A percentile compares a stretch with the other conserved stretches of the same genome.
Evolutionary conservation across 768 basidiomycete species (phyloP).

Genomic region (Tylopilus rubrobrunneus): DNA sequence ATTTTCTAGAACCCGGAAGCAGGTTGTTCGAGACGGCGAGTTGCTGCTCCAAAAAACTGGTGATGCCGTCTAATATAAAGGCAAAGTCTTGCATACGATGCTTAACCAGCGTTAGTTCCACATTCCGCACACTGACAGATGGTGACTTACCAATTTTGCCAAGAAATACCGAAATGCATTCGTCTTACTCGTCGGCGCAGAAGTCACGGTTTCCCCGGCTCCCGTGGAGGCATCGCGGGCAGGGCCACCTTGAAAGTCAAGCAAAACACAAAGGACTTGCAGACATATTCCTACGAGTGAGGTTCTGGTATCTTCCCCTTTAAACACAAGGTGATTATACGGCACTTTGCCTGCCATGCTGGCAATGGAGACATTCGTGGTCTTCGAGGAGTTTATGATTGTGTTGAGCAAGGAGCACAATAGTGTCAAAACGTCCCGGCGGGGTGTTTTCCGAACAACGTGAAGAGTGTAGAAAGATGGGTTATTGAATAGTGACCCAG

Average conservation of each 20-base stretch:
- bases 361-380: conserved; percentile 51
- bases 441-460: conserved; percentile 69
- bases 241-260: conserved; percentile 78
- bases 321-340: conserved; percentile 87
- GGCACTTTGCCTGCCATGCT: conserved; percentile 76
- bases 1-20: conserved; percentile 81
- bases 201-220: conserved; percentile 40
- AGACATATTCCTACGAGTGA: conserved; percentile 71
- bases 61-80: conserved; percentile 75
- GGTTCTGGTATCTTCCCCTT: conserved; percentile 76
- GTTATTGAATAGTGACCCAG: conserved; percentile 62
- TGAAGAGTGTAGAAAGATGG: conserved; percentile 77
- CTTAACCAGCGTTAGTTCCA: conserved; percentile 35
- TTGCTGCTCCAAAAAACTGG: conserved; percentile 68
- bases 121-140: background rate
- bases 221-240: conserved; percentile 53
- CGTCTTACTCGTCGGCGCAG: conserved; percentile 56
- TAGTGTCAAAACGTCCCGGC: conserved; percentile 84
- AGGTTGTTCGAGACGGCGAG: conserved; percentile 68
- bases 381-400: conserved; percentile 63
- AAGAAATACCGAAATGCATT: conserved; percentile 93
- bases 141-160: conserved; percentile 65
- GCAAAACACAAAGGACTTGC: conserved; percentile 70
- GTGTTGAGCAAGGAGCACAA: conserved; percentile 94
- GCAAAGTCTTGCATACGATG: conserved; percentile 88